Evolutionary conservation across 495 filamentous ascomycete species (phyloP).

Genomic region (Physcia stellaris): DNA sequence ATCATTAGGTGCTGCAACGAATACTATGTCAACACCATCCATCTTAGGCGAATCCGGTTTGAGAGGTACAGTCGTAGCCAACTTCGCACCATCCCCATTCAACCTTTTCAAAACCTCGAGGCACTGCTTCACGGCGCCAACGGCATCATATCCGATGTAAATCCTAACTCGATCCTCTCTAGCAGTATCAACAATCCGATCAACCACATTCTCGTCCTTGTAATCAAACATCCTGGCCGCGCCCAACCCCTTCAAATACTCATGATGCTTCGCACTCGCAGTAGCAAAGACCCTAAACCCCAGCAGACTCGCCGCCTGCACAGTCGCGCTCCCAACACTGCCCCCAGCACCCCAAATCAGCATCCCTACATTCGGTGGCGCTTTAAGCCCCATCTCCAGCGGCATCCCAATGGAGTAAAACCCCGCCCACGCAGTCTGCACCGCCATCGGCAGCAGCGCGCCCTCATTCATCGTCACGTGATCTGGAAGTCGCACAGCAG

Average conservation of each 20-base stretch:
- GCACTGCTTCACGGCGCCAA: slow-evolving; percentile 19
- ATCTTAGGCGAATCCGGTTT: slow-evolving; percentile 19
- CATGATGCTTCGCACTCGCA: slow-evolving; percentile 30
- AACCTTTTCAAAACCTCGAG: slow-evolving; percentile 27
- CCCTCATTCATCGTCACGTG: slow-evolving; percentile 29
- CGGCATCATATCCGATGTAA: slow-evolving; percentile 28
- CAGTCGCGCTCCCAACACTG: slow-evolving; percentile 26
- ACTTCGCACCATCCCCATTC: slow-evolving; percentile 20
- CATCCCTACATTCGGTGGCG: slow-evolving; percentile 21
- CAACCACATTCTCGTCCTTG: slow-evolving; percentile 28
- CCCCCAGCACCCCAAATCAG: slow-evolving; percentile 37
- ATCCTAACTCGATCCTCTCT: slow-evolving; percentile 27
- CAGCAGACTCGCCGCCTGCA: slow-evolving; percentile 28
- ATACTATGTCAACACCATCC: slow-evolving; percentile 27
- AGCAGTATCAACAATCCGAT: slow-evolving; percentile 28
- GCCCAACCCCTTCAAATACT: slow-evolving; percentile 31
- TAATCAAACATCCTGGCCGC: slow-evolving; percentile 38
- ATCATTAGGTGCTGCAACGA: slow-evolving; percentile 22
- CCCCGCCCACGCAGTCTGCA: slow-evolving; percentile 21
- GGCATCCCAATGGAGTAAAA: slow-evolving; percentile 25
- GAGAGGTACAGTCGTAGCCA: slow-evolving; percentile 25
- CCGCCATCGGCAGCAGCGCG: slow-evolving; percentile 29
- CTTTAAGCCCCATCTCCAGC: slow-evolving; percentile 16
- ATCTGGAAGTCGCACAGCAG: slow-evolving; percentile 24
- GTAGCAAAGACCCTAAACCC: slow-evolving; percentile 36